Evolutionary conservation across 805 yeast species (phyloP), one percentile per base, ranked within the genome.

Genomic region (Hermanozyma aechmeae): DNA sequence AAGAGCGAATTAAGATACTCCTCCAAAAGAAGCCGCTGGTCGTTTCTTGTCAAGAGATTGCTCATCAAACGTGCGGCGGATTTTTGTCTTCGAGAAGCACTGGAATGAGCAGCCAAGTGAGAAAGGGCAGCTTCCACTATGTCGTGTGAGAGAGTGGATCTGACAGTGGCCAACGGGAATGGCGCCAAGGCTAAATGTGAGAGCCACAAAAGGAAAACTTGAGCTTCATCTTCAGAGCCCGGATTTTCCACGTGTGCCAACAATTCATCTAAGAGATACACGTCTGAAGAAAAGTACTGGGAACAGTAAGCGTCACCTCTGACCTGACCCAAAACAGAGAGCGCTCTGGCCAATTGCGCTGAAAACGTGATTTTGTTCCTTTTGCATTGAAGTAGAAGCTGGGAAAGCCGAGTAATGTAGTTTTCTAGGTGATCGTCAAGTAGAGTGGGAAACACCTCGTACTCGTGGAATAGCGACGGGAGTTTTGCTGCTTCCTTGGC

Each of bases 101-200:
- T 53, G 5, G 50, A 34, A 26, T 50, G 52, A 4, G 42, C 46
- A 3, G 39, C 29, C 24, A 71, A 50, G 29, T 49, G 53, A 2
- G 25, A 23, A 3, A 47, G 27, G 0, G 68, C 63, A 6, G 66
- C 35, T 0, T 39, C 33, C 25, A 59, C 65, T 2, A 78, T 41
- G 2, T 47, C 30, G 1, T 42, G 37, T 4, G 68, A 43, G 5
- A 69, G 48, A 0, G 51, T 32, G 0, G 45, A 33, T 3, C 47
- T 37, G 11, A 78, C 50, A 0, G 53, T 37, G 1, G 50, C 52
- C 15, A 87, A 55, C 2, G 71, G 65, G 45, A 87, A 86, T 0
- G 97, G 96, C 0, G 77, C 72, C n/a, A 81, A 55, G 0, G 76
- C 67, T 14, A 86, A 54, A 7, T 78, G 72, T 0, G 79, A 67